A percentile compares a stretch with the other conserved stretches of the same genome.
Conservation (phyloP, 768 basidiomycete genomes). For the Amanita pseudoporphyria region DNA sequence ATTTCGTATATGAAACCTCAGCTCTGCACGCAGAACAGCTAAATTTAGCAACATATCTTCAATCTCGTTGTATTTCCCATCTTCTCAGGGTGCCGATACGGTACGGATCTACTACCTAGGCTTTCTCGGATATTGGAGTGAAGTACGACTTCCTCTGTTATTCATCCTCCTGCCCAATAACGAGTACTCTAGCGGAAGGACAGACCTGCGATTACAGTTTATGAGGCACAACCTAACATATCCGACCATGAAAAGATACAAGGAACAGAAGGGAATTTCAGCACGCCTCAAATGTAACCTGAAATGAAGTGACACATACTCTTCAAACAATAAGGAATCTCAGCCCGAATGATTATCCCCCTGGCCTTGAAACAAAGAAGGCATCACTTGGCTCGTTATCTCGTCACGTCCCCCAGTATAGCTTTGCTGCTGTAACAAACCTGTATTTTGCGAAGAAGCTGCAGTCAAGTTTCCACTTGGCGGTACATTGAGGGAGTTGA, state of each 20-base stretch:
- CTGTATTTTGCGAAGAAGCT: conserved; percentile 1
- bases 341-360: neutral
- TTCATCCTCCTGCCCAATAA: neutral
- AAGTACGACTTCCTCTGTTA: conserved; percentile 32
- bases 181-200: conserved; percentile 47
- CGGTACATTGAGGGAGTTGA: neutral
- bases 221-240: conserved; percentile 79
- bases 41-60: conserved; percentile 81
- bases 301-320: neutral
- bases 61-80: conserved; percentile 77
- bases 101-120: conserved; percentile 78
- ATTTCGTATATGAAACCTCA: neutral
- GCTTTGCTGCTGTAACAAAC: conserved; percentile 1
- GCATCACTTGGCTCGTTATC: neutral
- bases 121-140: conserved; percentile 73
- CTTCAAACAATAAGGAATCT: neutral
- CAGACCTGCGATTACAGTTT: conserved; percentile 76
- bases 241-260: conserved; percentile 85
- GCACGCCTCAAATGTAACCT: conserved; percentile 27
- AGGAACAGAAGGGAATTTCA: conserved; percentile 59
- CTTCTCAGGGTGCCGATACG: conserved; percentile 69
- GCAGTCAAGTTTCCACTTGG: neutral
- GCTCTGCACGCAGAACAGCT: conserved; percentile 44
- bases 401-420: neutral
- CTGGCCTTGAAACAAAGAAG: neutral